Conservation (phyloP, 2,329 filamentous ascomycete genomes). For the Clonostachys chloroleuca region DNA sequence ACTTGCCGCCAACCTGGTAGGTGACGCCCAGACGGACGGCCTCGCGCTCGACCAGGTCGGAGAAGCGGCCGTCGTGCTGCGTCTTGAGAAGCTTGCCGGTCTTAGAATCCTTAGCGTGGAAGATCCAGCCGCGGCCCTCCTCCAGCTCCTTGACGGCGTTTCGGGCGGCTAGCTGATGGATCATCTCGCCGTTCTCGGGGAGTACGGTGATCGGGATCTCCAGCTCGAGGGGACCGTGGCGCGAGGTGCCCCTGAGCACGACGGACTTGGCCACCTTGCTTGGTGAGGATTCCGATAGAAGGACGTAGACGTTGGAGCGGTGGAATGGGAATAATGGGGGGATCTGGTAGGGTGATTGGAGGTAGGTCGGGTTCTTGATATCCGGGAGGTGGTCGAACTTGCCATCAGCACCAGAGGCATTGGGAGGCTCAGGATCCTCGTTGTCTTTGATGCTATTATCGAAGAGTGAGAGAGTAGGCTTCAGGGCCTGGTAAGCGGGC, state of each 20-base stretch:
- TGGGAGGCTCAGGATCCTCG: conserved; percentile 22
- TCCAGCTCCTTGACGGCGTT: conserved; percentile 67
- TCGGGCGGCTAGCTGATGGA: conserved; percentile 68
- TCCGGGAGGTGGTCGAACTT: conserved; percentile 47
- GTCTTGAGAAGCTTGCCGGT: conserved; percentile 37
- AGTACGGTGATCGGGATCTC: conserved; percentile 57
- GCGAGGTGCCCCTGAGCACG: conserved; percentile 51
- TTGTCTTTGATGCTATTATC: conserved; percentile 40
- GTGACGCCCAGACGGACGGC: conserved; percentile 60
- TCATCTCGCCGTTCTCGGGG: conserved; percentile 40
- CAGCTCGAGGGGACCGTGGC: conserved; percentile 55
- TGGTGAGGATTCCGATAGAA: conserved; percentile 48
- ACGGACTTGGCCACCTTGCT: conserved; percentile 31
- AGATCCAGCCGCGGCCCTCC: conserved; percentile 64
- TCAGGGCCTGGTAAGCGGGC: conserved; percentile 9
- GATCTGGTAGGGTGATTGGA: conserved; percentile 62
- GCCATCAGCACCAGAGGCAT: conserved; percentile 12
- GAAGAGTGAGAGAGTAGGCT: conserved; percentile 55
- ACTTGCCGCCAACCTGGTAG: conserved; percentile 65
- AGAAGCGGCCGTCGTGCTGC: conserved; percentile 42
- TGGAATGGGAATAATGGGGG: conserved; percentile 64
- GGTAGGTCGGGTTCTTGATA: conserved; percentile 46
- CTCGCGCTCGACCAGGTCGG: conserved; percentile 59
- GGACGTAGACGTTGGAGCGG: conserved; percentile 60
- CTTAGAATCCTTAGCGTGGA: conserved; percentile 39